Evolutionary conservation across 2,329 filamentous ascomycete genomes (phyloP).

Genomic region (Botrytis medusae): DNA sequence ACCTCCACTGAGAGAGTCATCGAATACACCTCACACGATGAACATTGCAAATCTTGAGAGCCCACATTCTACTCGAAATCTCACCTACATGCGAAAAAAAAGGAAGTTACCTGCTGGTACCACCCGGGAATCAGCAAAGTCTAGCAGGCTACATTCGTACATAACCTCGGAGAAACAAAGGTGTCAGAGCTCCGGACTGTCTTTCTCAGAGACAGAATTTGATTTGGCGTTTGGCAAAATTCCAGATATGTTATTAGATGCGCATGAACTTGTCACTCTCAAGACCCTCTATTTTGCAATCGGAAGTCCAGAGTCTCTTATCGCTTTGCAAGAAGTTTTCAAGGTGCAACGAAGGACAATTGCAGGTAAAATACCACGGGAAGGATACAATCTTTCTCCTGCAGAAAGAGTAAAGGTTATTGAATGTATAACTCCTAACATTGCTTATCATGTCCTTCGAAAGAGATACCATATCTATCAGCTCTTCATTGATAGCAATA

Average conservation of each 20-base stretch:
- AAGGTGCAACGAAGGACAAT: background rate
- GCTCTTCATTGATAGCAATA: conserved; percentile 17
- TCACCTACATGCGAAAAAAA: background rate
- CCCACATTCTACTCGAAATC: background rate
- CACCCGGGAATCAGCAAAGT: background rate
- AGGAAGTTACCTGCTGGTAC: background rate
- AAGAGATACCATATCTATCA: conserved; percentile 17
- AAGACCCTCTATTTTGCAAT: conserved; percentile 22
- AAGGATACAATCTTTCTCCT: background rate
- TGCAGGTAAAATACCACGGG: background rate
- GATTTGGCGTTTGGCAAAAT: conserved; percentile 4
- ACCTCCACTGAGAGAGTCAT: background rate
- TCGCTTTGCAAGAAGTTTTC: conserved; percentile 7
- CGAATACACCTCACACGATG: background rate
- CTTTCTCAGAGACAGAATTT: conserved; percentile 13
- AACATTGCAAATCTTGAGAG: background rate
- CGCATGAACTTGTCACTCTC: background rate
- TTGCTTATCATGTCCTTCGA: conserved; percentile 9
- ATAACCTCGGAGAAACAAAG: conserved; percentile 11
- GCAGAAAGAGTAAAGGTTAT: conserved; percentile 17
- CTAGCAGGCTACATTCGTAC: background rate
- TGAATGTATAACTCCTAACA: conserved; percentile 14
- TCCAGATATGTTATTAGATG: background rate
- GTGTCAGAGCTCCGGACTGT: conserved; percentile 1
- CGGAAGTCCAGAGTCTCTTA: conserved; percentile 20